Conservation (phyloP, 495 filamentous ascomycete species). For the Podospora pseudoanserina region DNA sequence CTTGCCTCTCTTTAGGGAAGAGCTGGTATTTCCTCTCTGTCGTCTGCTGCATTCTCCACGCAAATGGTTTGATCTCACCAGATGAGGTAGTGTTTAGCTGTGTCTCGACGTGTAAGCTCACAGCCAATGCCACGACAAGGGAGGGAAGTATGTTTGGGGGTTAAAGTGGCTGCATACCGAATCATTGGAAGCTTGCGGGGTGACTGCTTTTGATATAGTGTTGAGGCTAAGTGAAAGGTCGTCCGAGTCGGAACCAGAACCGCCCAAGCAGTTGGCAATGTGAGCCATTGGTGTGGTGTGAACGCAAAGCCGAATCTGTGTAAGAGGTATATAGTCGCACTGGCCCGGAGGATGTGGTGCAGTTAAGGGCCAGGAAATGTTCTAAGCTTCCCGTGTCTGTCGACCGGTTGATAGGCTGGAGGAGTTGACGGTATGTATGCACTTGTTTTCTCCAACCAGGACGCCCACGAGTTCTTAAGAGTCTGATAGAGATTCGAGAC, state of each 20-base stretch:
- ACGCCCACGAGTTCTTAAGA: constrained; percentile 18
- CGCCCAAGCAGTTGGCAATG: constrained; percentile 44
- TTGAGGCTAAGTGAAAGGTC: constrained; percentile 35
- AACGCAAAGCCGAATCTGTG: constrained; percentile 25
- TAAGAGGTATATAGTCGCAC: constrained; percentile 34
- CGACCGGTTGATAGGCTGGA: constrained; percentile 28
- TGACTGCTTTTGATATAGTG: constrained; percentile 46
- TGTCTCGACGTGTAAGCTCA: constrained; percentile 29
- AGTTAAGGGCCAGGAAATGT: constrained; percentile 27
- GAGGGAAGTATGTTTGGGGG: neutral
- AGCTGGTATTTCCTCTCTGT: constrained; percentile 51
- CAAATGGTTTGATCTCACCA: constrained; percentile 42
- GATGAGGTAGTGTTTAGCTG: constrained; percentile 35
- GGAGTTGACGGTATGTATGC: constrained; percentile 33
- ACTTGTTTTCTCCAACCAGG: constrained; percentile 18
- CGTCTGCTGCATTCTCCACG: constrained; percentile 53
- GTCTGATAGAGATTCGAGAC: constrained; percentile 23
- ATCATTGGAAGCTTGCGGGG: constrained; percentile 42
- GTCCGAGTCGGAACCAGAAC: constrained; percentile 31
- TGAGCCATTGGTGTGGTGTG: constrained; percentile 44
- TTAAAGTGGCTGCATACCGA: constrained; percentile 42
- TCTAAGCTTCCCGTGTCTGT: constrained; percentile 21
- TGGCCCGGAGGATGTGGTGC: constrained; percentile 29
- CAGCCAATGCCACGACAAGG: constrained; percentile 22
- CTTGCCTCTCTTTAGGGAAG: constrained; percentile 48